Percentiles rank a stretch among this genome's conserved stretches.
phyloP scores from a whole-genome alignment of 257 asterid species.

The Euphrasia confusa region DNA sequence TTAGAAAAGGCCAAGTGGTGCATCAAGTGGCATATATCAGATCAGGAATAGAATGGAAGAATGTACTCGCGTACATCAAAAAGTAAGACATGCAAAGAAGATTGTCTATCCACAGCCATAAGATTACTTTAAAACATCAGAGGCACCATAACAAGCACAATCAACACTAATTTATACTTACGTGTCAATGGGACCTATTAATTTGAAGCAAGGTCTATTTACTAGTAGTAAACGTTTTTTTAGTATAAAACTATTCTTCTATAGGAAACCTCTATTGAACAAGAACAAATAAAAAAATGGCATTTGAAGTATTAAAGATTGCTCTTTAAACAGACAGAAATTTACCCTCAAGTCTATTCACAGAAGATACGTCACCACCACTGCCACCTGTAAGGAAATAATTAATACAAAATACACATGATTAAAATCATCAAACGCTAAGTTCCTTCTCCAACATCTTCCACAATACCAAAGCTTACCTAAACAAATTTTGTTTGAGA shows the following conservation, averaged over 20 bases:
- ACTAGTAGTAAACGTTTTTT: conserved; percentile 1
- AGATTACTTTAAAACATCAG: no score
- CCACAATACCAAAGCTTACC: conserved; percentile 15
- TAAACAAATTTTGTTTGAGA: no score
- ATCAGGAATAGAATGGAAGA: no score
- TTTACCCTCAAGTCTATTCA: conserved; percentile 64
- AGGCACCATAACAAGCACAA: no score
- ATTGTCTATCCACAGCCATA: no score
- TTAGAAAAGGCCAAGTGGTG: conserved; percentile 1
- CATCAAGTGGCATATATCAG: not conserved
- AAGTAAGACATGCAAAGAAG: no score
- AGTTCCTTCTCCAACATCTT: no score
- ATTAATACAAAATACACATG: not conserved
- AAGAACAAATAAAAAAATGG: not conserved
- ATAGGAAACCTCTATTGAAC: not conserved
- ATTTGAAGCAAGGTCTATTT: conserved; percentile 7
- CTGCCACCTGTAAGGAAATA: conserved; percentile 53
- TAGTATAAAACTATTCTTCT: not conserved
- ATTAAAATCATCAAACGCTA: conserved; percentile 2
- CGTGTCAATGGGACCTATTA: not conserved
- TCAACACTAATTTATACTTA: no score
- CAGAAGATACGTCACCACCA: conserved; percentile 42
- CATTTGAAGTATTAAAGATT: not conserved
- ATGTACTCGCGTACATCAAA: no score
- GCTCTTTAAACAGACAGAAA: not conserved